Base-by-base conservation (phyloP, 1,139 yeast genomes). In the Torulaspora pretoriensis region DNA sequence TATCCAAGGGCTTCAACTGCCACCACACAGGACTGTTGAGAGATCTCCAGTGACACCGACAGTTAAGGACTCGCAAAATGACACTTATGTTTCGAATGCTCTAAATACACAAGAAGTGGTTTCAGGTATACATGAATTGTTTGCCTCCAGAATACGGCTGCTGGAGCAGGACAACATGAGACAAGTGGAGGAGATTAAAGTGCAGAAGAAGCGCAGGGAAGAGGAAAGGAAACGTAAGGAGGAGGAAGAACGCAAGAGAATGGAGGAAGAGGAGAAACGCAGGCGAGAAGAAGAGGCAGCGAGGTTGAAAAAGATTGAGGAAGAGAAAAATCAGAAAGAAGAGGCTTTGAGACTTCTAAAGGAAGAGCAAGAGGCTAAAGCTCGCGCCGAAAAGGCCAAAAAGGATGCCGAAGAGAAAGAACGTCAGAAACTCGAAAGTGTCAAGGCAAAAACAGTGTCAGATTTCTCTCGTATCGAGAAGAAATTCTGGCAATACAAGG, bases 401-500 rank as follows among this genome's bases (percentile, higher is more conserved):
- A 30, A 43, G 36, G 44, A 49, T 35, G 44, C 49, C 12, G 51
- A 50, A 26, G 52, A 49, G 12, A 53, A 50, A 29, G 49, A 42
- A 10, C 53, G 47, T 32, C 42, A 41, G 9, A 48, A 47, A 32
- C 47, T 54, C 27, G 54, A 55, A 42, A 49, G 44, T 30, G 35
- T 42, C 31, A 35, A 48, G 27, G 42, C 41, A 17, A 43, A 35
- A 37, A 44, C 53, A n/a, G 43, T 43, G 8, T 40, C 49, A 23
- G 37, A 49, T 34, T 47, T 48, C 27, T 47, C 47, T 27, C 56
- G 56, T 0, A 71, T 85, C 8, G 79, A 77, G 39, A 57, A 61
- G 22, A 71, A 69, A 24, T 83, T 79, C 51, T 42, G 67, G n/a
- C 63, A 71, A 36, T 77, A 84, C 57, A 80, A 75, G 54, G 63